A percentile compares a stretch with the other conserved stretches of the same genome.
These are phyloP conservation scores for Sphagnum tenellum DNA, from an alignment of 225 moss, liverwort and hornwort species.

Conservation along the genomic window DNA sequence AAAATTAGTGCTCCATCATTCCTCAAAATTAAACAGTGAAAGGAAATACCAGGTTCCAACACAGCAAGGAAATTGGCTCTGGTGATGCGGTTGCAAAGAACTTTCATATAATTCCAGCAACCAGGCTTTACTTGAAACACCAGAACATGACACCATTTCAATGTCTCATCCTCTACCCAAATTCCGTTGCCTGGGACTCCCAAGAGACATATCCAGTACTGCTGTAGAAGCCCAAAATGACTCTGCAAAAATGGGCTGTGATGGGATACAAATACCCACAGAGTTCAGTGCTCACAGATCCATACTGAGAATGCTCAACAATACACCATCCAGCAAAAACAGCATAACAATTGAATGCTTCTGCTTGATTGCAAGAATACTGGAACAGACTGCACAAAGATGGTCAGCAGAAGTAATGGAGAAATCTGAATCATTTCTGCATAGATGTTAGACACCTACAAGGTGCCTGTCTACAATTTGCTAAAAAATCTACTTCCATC, in stretches of 20 bases:
- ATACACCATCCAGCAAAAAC: conserved; percentile 18
- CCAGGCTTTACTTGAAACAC: conserved; percentile 22
- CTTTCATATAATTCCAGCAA: conserved; percentile 35
- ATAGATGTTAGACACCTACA: conserved; percentile 14
- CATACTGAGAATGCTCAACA: conserved; percentile 11
- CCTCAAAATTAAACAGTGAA: conserved; percentile 17
- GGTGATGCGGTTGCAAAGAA: conserved; percentile 2
- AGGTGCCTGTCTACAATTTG: conserved; percentile 9
- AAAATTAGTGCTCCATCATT: conserved; percentile 4
- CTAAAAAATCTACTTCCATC: conserved; percentile 37
- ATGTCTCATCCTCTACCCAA: conserved; percentile 38
- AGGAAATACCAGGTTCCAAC: neutral
- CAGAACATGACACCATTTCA: conserved; percentile 30
- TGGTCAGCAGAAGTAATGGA: conserved; percentile 19
- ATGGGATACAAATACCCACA: conserved; percentile 41
- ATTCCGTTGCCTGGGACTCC: conserved; percentile 26
- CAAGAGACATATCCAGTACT: conserved; percentile 37
- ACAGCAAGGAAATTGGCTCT: neutral
- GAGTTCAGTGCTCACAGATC: conserved; percentile 29
- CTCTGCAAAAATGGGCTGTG: conserved; percentile 35
- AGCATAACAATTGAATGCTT: conserved; percentile 30
- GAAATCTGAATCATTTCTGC: conserved; percentile 14
- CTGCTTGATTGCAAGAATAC: conserved; percentile 17
- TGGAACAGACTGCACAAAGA: conserved; percentile 12
- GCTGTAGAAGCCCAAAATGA: conserved; percentile 34